These are phyloP conservation scores for Aspergillus tubingensis DNA, from an alignment of 2,329 filamentous ascomycete species.

Conservation along the genomic window DNA sequence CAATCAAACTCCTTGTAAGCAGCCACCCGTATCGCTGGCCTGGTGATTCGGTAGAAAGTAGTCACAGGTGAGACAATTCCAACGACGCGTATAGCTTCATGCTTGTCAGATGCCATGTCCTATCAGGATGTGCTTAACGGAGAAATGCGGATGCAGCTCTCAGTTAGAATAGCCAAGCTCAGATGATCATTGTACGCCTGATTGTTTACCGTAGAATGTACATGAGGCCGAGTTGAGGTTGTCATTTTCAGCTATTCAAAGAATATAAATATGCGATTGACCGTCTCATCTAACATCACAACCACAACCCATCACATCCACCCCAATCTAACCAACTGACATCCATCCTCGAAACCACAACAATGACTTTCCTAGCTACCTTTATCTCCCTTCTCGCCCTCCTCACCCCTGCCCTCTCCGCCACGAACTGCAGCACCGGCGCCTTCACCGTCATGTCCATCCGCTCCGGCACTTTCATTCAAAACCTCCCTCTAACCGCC, in stretches of 20 bases:
- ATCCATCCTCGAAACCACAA: neutral
- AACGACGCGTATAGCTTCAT: neutral
- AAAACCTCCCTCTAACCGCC: neutral
- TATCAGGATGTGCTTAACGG: neutral
- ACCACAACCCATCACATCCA: neutral
- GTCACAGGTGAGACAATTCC: neutral
- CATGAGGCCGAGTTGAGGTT: no score
- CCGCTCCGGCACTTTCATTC: neutral
- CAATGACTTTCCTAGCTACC: neutral
- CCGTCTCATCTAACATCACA: no score
- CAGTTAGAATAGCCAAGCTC: neutral
- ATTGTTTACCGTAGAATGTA: no score
- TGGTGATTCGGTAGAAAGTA: neutral
- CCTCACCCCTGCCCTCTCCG: neutral
- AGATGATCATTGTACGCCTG: neutral
- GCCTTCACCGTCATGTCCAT: neutral
- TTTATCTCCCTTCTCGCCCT: neutral
- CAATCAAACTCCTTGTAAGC: neutral
- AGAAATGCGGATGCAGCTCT: neutral
- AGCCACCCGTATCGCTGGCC: neutral
- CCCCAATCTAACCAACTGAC: neutral
- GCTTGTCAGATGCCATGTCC: neutral
- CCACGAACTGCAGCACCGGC: neutral
- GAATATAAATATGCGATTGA: no score
- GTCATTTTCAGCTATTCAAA: no score